Conservation (phyloP, 495 filamentous ascomycete genomes). For the Glonium stellatum region DNA sequence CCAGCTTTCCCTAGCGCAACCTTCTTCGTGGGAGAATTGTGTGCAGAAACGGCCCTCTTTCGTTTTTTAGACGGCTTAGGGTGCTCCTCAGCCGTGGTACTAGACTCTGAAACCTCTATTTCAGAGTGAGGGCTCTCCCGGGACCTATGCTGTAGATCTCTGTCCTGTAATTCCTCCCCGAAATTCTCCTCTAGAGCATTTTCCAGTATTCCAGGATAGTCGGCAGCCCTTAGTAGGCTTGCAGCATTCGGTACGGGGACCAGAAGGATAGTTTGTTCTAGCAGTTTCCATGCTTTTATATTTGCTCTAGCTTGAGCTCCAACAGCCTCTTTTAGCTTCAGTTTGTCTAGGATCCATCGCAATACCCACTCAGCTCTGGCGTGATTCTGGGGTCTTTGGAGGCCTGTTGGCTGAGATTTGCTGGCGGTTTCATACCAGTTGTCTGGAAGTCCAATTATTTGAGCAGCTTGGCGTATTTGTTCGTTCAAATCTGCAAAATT, state of each 20-base stretch:
- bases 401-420: neutral
- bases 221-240: slow-evolving; percentile 13
- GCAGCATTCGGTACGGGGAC: slow-evolving; percentile 22
- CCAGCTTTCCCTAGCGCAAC: neutral
- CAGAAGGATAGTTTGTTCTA: slow-evolving; percentile 18
- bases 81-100: slow-evolving; percentile 19
- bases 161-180: neutral
- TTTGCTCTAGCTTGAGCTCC: slow-evolving; percentile 24
- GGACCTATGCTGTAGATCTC: neutral
- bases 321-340: slow-evolving; percentile 37
- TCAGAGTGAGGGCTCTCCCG: neutral
- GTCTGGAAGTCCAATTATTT: slow-evolving; percentile 27
- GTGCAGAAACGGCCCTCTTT: slow-evolving; percentile 14
- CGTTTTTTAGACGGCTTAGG: slow-evolving; percentile 17
- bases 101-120: slow-evolving; percentile 11
- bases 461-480: slow-evolving; percentile 23
- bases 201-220: slow-evolving; percentile 23
- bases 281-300: slow-evolving; percentile 24
- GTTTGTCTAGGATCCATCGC: slow-evolving; percentile 59
- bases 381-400: slow-evolving; percentile 25
- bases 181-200: slow-evolving; percentile 23
- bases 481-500: slow-evolving; percentile 18
- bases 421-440: slow-evolving; percentile 23
- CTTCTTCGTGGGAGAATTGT: slow-evolving; percentile 10
- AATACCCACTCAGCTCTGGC: slow-evolving; percentile 59